Base-by-base conservation (phyloP, 148 eudicot species). In the Amaranthus cruentus region DNA sequence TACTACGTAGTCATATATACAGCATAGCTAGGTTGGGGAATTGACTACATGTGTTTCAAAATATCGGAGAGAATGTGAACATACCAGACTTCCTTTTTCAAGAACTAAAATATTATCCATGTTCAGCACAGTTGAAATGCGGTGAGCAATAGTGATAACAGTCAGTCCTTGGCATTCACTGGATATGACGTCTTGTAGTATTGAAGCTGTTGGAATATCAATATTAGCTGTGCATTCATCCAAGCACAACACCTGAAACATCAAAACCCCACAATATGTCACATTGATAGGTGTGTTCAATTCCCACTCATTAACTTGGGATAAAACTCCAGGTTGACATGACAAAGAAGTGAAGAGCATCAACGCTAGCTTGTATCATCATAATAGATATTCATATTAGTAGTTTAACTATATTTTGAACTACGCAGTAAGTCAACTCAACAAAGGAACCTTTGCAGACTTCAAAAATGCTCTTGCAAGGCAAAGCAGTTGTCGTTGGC, bases 161-260 rank as follows among this genome's bases (percentile, higher is more conserved):
- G 97, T 95, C 74, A 84, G 79, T 78, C 87, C 91, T 74, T 77
- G 83, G 83, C 99, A 95, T 84, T 88, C 92, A 69, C 80, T 88
- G n/a, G 91, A 75, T 76, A 95, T 86, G 21, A 89, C 91, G 59
- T 80, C 77, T 79, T 95, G 96, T 51, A 95, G 82, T 51, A 86
- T 86, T 48, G 91, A 82, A 73, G 94, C 90, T 69, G 97, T 95
- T 73, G 80, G 92, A 69, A 89, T 83, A 78, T 95, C 99, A 43
- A 95, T 83, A 77, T 90, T 92, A 80, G 99, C 99, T 28, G 97
- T 95, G 89, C 99, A 95, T 75, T 95, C 97, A 62, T 95, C 99
- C 84, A 95, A 82, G 79, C 96, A 95, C 69, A 95, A 80, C 59
- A 95, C 89, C 96, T 91, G 84, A 68, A 83, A 75, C 67, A 65